Evolutionary conservation across 2,329 filamentous ascomycete species (phyloP).

Genomic region (Paecilomyces sp.): DNA sequence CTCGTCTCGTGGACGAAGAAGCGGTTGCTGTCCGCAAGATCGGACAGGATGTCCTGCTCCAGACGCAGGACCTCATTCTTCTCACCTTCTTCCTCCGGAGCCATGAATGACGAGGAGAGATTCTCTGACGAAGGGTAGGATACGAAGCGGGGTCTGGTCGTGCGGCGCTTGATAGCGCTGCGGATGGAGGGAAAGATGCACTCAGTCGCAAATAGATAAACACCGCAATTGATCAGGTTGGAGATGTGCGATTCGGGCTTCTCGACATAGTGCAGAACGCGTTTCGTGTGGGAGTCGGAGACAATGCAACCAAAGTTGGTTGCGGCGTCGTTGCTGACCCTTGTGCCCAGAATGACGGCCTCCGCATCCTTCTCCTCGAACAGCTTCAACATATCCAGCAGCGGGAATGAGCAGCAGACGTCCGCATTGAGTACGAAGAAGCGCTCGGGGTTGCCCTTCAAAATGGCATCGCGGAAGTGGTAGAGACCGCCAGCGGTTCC

Average conservation of each 20-base stretch:
- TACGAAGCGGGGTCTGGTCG: slow-evolving; percentile 80
- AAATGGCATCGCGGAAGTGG: slow-evolving; percentile 97
- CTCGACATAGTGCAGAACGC: slow-evolving; percentile 97
- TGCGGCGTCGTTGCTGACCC: slow-evolving; percentile 83
- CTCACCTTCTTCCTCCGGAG: slow-evolving; percentile 63
- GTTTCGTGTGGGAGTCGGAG: slow-evolving; percentile 84
- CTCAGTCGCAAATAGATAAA: slow-evolving; percentile 94
- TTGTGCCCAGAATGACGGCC: slow-evolving; percentile 89
- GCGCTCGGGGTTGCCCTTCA: slow-evolving; percentile 89
- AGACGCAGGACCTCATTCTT: slow-evolving; percentile 85
- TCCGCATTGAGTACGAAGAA: slow-evolving; percentile 98
- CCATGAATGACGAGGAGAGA: slow-evolving; percentile 63
- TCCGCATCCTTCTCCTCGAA: slow-evolving; percentile 94
- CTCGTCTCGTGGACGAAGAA: slow-evolving; percentile 99
- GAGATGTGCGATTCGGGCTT: slow-evolving; percentile 97
- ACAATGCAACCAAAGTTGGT: slow-evolving; percentile 98
- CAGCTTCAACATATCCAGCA: slow-evolving; percentile 89
- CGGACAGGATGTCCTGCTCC: slow-evolving; percentile 93
- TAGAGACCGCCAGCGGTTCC: slow-evolving; percentile 95
- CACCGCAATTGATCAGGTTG: slow-evolving; percentile 98
- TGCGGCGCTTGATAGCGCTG: slow-evolving; percentile 89
- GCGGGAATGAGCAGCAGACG: slow-evolving; percentile 96
- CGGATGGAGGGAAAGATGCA: slow-evolving; percentile 95
- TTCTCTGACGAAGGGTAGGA: slow-evolving; percentile 97
- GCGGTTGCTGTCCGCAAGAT: slow-evolving; percentile 92